Base-by-base conservation (phyloP, 352 stramenopile genomes). In the Pythium scleroteichum region DNA sequence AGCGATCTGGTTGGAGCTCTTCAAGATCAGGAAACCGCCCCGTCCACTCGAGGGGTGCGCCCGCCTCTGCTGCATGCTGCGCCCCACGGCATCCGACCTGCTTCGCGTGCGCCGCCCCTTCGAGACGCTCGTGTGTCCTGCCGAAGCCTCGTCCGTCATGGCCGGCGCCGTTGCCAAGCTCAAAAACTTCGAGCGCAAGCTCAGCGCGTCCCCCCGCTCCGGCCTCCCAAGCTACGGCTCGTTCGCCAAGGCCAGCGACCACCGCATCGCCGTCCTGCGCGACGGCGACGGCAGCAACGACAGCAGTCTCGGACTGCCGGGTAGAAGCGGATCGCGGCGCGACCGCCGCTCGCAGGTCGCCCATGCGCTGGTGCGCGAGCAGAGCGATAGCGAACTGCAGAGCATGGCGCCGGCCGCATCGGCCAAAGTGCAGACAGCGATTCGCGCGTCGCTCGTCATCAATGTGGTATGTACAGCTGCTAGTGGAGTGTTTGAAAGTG, bases 261-360 rank as follows among this genome's bases (percentile, higher is more conserved):
- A 32, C 38, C 22, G 27, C 19, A 47, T 64, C 17, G 38, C 20
- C 12, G n/a, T 64, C 14, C 17, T 53, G 27, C 44, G 42, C 39
- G 40, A 42, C 26, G 27, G 51, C 20, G 38, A 20, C 4, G 24
- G n/a, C 16, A 40, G 35, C 20, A 45, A 23, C 33, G 42, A 46
- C 19, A 44, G 17, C 35, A 41, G 35, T n/a, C 14, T 50, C 13
- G 54, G 46, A 12, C n/a, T 35, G 19, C 42, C 49, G 12, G 49
- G 17, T 0, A 40, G 16, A 14, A 57, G 46, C 4, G 53, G 53
- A n/a, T 41, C 53, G 53, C 41, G 41, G 10, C 53, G 53, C 26
- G 42, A 53, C 47, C 71, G 66, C 40, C 79, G 79, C n/a, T 94
- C 85, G 69, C 74, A 82, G 50, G 75, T 94, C 20, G 85, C 85